phyloP scores from a whole-genome alignment of 257 asterid genomes.

The Cinchona pubescens region DNA sequence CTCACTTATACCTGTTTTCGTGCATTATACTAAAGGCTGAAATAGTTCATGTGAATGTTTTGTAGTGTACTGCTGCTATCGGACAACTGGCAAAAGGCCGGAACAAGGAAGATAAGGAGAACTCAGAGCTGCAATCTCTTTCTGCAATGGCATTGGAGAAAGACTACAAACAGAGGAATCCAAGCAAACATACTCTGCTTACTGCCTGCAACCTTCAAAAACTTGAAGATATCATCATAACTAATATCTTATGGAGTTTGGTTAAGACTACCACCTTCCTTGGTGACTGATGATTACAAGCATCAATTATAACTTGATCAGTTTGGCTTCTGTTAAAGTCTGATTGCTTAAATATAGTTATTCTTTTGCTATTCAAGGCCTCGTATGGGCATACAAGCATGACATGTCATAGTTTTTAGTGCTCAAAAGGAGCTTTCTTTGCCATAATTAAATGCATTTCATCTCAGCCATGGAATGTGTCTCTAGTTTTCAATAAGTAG shows the following conservation, averaged over 20 bases:
- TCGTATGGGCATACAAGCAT: neutral
- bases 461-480: neutral
- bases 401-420: neutral
- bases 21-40: constrained; percentile 15
- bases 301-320: neutral
- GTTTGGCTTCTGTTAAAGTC: neutral
- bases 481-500: neutral
- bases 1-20: neutral
- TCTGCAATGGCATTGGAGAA: constrained; percentile 69
- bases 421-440: neutral
- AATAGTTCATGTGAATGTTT: constrained; percentile 6
- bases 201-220: constrained; percentile 52
- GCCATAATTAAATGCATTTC: neutral
- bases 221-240: constrained; percentile 53
- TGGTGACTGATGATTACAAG: neutral
- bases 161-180: constrained; percentile 63
- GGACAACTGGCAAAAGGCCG: constrained; percentile 79
- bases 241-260: neutral
- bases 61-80: constrained; percentile 72
- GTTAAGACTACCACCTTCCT: neutral
- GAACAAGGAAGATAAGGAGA: constrained; percentile 82
- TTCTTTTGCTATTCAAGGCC: neutral
- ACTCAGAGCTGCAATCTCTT: constrained; percentile 65
- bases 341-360: neutral
- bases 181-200: constrained; percentile 51